Base-by-base conservation (phyloP, 805 yeast species). In the Candida xiaguanensis region DNA sequence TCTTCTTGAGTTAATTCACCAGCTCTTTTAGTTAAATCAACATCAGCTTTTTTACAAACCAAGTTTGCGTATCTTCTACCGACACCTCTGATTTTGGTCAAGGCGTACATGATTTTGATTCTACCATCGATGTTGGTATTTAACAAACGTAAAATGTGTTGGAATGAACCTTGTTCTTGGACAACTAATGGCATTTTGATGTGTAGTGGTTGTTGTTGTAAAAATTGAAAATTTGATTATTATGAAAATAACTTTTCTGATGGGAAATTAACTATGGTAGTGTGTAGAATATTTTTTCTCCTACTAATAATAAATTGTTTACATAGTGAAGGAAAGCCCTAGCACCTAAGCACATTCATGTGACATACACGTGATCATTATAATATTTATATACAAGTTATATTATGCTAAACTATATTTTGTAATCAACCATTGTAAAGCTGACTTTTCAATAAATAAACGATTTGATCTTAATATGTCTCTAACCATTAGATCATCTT, bases 71-170 rank as follows among this genome's bases (percentile, higher is more conserved):
- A 95, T 81, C 99, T 93, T 78, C 98, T 95, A 81, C 99, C 99
- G 67, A 93, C 98, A 90, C 99, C 99, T 81, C 96, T 87, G 74
- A 93, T 95, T 78, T 90, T 85, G 82, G 99, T 90, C 79, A 93
- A 81, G 74, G 99, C 99, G 87, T 90, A 95, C 93, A 93, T 95
- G 76, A 93, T 83, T 85, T 93, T 93, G 83, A 91, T 91, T 89
- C 95, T 90, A 85, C 99, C 99, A 77, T 93, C 99, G 74, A 93
- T 97, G 90, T 93, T 93, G 79, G 99, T 93, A 89, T 95, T 93
- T 78, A 93, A 88, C 81, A 93, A 87, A 91, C 97, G 99, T 80
- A 93, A 86, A 80, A 93, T 93, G 95, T 93, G 99, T 81, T 95
- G 99, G 95, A 95, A 93, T 74, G 93, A 86, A 75, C 95, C 96